Evolutionary conservation across 371 early-diverging fungal genomes (phyloP).

Genomic region (Phascolomyces articulosus): DNA sequence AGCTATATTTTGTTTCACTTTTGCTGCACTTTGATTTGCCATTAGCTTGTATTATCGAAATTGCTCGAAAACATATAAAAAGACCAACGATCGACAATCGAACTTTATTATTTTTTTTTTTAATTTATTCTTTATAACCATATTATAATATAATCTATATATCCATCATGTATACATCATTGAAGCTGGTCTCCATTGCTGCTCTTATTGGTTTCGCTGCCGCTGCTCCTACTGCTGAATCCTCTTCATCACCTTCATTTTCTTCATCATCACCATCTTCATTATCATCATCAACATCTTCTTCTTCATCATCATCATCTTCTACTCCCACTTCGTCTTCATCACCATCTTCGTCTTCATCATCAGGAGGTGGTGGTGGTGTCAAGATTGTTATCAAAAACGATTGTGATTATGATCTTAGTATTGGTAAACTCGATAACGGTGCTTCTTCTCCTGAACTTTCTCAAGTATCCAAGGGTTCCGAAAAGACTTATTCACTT

Average conservation of each 20-base stretch:
- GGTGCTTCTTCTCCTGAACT: conserved; percentile 6
- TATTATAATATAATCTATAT: too few species aligned
- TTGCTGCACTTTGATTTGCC: too few species aligned
- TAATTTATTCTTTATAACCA: too few species aligned
- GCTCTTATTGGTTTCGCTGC: conserved; percentile 11
- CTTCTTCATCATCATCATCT: too few species aligned
- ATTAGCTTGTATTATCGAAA: too few species aligned
- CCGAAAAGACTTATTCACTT: conserved; percentile 13
- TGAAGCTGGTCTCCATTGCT: conserved; percentile 10
- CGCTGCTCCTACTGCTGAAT: conserved; percentile 1
- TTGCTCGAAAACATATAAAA: too few species aligned
- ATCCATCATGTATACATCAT: conserved; percentile 5
- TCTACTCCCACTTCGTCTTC: too few species aligned
- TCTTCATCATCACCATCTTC: too few species aligned
- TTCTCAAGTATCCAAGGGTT: conserved; percentile 5
- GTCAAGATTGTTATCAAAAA: conserved; percentile 20
- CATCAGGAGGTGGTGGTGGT: conserved; percentile 14
- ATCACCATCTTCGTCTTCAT: conserved; percentile 19
- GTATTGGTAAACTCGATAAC: conserved; percentile 18
- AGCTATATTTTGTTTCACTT: neutral
- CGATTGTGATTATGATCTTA: conserved; percentile 13
- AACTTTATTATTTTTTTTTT: too few species aligned
- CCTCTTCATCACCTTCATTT: neutral
- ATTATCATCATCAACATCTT: too few species aligned
- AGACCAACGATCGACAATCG: too few species aligned